phyloP scores from a whole-genome alignment of 345 rosid species.

The Reutealis trisperma region DNA sequence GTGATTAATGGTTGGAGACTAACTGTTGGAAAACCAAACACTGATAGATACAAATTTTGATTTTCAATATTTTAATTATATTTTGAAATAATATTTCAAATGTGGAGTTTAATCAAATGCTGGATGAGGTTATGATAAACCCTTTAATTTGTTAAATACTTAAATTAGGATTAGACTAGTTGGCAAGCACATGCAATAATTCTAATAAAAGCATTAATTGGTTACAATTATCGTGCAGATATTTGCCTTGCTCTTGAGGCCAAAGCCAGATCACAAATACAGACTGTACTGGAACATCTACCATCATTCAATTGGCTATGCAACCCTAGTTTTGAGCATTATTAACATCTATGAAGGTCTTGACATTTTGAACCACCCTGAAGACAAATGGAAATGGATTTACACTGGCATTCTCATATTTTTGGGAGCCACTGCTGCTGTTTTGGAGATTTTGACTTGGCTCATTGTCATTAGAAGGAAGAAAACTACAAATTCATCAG shows the following conservation, averaged over 20 bases:
- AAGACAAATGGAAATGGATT: slow-evolving; percentile 55
- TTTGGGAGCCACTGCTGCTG: slow-evolving; percentile 45
- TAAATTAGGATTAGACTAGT: too few relatives aligned
- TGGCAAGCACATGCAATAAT: too few relatives aligned
- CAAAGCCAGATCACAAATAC: slow-evolving; percentile 83
- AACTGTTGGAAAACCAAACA: too few relatives aligned
- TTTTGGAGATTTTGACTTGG: slow-evolving; percentile 80
- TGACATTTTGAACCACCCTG: slow-evolving; percentile 51
- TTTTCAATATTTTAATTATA: background rate
- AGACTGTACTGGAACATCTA: slow-evolving; percentile 85
- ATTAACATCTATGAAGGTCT: slow-evolving; percentile 69
- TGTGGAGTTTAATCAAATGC: too few relatives aligned
- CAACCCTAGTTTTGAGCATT: slow-evolving; percentile 59
- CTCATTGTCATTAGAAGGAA: slow-evolving; percentile 59
- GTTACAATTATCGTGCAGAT: slow-evolving; percentile 28
- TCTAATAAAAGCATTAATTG: too few relatives aligned
- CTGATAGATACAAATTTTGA: background rate
- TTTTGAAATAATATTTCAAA: too few relatives aligned
- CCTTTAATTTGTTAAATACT: too few relatives aligned
- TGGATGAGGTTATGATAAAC: too few relatives aligned
- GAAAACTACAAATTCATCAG: slow-evolving; percentile 22
- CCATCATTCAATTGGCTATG: slow-evolving; percentile 75
- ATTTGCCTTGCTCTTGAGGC: slow-evolving; percentile 80
- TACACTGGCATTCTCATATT: slow-evolving; percentile 58
- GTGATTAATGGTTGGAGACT: too few relatives aligned